Percentiles rank a stretch among this genome's conserved stretches.
Conservation (phyloP, 1,284 basidiomycete genomes). For the Irpex lacteus region DNA sequence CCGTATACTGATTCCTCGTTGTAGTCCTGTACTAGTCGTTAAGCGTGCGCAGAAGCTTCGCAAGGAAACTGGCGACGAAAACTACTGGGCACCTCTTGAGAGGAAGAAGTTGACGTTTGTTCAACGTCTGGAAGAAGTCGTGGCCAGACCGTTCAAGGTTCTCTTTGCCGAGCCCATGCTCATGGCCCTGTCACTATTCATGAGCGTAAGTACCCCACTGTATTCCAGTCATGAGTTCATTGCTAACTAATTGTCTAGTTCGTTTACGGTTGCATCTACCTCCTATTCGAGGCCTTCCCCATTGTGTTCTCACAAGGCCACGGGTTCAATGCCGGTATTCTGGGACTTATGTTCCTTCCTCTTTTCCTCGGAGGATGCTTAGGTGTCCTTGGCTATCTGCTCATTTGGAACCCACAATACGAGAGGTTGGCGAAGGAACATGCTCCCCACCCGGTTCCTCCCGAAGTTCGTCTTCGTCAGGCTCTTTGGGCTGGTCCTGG, state of each 20-base stretch:
- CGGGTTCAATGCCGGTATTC: constrained; percentile 37
- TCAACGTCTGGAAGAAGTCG: constrained; percentile 29
- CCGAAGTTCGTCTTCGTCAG: constrained; percentile 45
- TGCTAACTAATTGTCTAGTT: constrained; percentile 23
- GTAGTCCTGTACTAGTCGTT: constrained; percentile 47
- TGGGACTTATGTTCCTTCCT: constrained; percentile 45
- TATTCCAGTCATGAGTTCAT: background rate
- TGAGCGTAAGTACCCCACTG: constrained; percentile 32
- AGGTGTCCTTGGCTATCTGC: constrained; percentile 23
- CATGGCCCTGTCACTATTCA: constrained; percentile 43
- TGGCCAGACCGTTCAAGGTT: constrained; percentile 40
- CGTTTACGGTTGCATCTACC: constrained; percentile 44
- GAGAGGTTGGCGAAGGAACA: constrained; percentile 28
- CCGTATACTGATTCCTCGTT: background rate
- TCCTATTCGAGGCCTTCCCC: constrained; percentile 36
- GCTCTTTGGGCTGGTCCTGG: constrained; percentile 39
- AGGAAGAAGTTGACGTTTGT: constrained; percentile 30
- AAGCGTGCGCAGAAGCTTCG: constrained; percentile 30
- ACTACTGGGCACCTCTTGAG: constrained; percentile 46
- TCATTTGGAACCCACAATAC: constrained; percentile 33
- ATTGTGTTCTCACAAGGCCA: constrained; percentile 32
- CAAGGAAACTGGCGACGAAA: constrained; percentile 51
- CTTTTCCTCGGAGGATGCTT: constrained; percentile 37
- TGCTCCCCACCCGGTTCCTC: constrained; percentile 38
- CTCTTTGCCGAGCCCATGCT: constrained; percentile 45